phyloP scores from a whole-genome alignment of 2,329 filamentous ascomycete species.

The Claviceps sorghi region DNA sequence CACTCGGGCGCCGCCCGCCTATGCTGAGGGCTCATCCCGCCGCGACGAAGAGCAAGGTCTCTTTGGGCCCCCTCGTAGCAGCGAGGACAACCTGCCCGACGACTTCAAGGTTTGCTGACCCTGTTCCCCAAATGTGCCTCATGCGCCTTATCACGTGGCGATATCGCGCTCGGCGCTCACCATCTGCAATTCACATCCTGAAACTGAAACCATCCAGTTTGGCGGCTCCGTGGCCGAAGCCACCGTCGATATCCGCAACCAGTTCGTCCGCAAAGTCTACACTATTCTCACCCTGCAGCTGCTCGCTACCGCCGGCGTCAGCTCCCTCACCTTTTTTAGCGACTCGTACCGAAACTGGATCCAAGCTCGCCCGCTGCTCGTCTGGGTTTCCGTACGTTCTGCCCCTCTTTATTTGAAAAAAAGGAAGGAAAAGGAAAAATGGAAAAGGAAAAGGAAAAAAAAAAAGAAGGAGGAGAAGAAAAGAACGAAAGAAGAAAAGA shows the following conservation, averaged over 20 bases:
- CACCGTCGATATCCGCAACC: conserved; percentile 89
- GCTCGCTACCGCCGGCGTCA: conserved; percentile 66
- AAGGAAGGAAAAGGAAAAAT: background rate
- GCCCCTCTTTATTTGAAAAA: background rate
- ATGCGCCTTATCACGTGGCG: background rate
- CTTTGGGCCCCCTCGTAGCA: conserved; percentile 54
- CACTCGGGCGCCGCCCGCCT: conserved; percentile 70
- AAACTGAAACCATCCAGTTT: conserved; percentile 39
- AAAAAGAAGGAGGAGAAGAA: background rate
- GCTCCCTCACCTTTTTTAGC: conserved; percentile 76
- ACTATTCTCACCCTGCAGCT: conserved; percentile 94
- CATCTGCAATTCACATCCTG: background rate
- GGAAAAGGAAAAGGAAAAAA: background rate
- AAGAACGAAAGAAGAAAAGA: background rate
- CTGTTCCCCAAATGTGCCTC: background rate
- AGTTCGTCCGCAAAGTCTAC: conserved; percentile 96
- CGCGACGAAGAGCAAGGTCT: conserved; percentile 43
- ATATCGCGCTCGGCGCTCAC: background rate
- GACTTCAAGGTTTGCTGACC: conserved; percentile 66
- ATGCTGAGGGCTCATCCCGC: conserved; percentile 42
- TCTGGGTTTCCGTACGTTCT: conserved; percentile 60
- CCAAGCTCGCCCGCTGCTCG: conserved; percentile 65
- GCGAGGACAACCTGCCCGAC: conserved; percentile 85
- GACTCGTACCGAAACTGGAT: conserved; percentile 71
- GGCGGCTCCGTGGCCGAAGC: conserved; percentile 87